Percentiles rank a stretch among this genome's conserved stretches.
phyloP scores from a whole-genome alignment of 306 rosid genomes.

The Sphenostylis stenocarpa region DNA sequence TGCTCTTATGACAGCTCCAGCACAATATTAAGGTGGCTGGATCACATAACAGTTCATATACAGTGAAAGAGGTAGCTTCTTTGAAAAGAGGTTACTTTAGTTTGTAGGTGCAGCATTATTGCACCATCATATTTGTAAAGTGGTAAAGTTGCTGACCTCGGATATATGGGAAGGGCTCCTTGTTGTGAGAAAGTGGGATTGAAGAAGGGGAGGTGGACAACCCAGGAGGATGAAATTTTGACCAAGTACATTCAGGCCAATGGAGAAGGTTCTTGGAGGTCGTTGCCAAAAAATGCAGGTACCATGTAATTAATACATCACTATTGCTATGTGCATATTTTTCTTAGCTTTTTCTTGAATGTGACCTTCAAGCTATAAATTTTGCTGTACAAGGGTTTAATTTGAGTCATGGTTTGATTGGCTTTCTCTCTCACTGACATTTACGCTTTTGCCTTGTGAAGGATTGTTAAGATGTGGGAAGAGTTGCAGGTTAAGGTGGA shows the following conservation, averaged over 20 bases:
- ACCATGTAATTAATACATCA: not conserved
- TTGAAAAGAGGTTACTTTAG: not conserved
- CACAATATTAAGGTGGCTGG: not conserved
- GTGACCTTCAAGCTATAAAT: not conserved
- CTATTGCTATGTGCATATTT: not conserved
- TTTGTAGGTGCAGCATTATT: not conserved
- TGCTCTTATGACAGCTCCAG: not conserved
- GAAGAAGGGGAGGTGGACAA: slow-evolving; percentile 83
- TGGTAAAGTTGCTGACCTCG: not conserved
- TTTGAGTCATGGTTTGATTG: not conserved
- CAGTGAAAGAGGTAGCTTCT: not conserved
- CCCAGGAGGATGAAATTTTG: slow-evolving; percentile 71
- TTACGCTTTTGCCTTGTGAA: slow-evolving; percentile 25
- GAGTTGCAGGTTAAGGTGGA: slow-evolving; percentile 88
- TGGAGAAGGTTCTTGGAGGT: slow-evolving; percentile 95
- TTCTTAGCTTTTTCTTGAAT: not conserved
- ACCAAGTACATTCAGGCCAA: slow-evolving; percentile 55
- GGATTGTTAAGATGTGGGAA: slow-evolving; percentile 81
- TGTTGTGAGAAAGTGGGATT: slow-evolving; percentile 88
- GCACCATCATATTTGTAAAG: not conserved
- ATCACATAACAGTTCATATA: not conserved
- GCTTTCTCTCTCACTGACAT: not conserved
- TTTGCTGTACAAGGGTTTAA: not conserved
- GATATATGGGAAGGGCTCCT: slow-evolving; percentile 80
- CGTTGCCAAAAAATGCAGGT: slow-evolving; percentile 88